phyloP scores from a whole-genome alignment of 306 rosid genomes.

The Quercus gilva region DNA sequence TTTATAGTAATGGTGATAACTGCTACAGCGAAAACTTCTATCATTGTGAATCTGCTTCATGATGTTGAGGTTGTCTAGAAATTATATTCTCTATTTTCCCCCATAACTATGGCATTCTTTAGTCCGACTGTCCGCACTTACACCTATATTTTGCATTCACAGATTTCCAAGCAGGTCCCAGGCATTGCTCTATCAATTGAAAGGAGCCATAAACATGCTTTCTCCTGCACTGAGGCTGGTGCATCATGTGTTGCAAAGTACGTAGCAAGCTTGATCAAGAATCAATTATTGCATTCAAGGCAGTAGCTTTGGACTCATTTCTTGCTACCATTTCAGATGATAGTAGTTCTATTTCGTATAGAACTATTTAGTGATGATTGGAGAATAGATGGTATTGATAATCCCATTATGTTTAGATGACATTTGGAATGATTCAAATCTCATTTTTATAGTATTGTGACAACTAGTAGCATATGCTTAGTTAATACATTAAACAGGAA shows the following conservation, averaged over 20 bases:
- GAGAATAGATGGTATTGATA: not conserved
- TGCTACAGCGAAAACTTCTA: constrained; percentile 9
- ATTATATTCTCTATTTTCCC: not conserved
- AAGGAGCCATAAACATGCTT: constrained; percentile 69
- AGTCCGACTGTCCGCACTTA: constrained; percentile 4
- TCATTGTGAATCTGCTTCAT: constrained; percentile 3
- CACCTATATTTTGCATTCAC: constrained; percentile 25
- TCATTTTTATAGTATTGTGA: not conserved
- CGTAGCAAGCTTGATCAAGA: constrained; percentile 66
- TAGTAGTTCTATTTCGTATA: not conserved
- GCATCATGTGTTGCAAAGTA: constrained; percentile 81
- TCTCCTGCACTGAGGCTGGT: constrained; percentile 78
- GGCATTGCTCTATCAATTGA: constrained; percentile 48
- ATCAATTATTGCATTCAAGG: constrained; percentile 28
- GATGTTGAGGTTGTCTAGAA: not conserved
- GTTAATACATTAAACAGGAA: not conserved
- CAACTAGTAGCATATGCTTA: too few species aligned
- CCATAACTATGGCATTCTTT: constrained; percentile 13
- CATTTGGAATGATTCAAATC: not conserved
- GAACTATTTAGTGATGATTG: not conserved
- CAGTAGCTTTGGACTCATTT: constrained; percentile 28
- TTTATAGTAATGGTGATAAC: not conserved
- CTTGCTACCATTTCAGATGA: not conserved
- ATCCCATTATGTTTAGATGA: not conserved
- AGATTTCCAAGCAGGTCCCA: constrained; percentile 79